Conservation (phyloP, 257 asterid species). For the Primulina tabacum region DNA sequence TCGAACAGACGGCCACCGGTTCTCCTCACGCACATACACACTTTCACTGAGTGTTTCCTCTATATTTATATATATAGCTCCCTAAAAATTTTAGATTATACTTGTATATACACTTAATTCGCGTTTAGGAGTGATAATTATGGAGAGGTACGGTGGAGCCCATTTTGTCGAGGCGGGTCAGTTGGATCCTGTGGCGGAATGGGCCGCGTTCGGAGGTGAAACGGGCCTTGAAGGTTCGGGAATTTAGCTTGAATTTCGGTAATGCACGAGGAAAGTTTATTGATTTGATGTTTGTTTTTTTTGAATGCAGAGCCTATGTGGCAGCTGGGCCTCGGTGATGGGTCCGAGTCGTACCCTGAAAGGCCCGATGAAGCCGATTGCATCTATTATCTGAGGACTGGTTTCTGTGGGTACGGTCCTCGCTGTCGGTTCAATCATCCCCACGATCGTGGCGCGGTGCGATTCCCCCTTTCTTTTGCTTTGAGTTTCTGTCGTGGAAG, state of each 20-base stretch:
- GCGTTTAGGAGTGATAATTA: conserved; percentile 14
- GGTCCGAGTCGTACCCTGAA: conserved; percentile 29
- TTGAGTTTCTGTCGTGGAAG: conserved; percentile 22
- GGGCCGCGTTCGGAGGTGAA: conserved; percentile 37
- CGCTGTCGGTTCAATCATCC: conserved; percentile 44
- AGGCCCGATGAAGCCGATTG: conserved; percentile 30
- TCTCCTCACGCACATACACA: no score
- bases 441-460: conserved; percentile 45
- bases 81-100: no score
- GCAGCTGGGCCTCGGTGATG: conserved; percentile 30
- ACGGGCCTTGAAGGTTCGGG: conserved; percentile 48
- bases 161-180: conserved; percentile 36
- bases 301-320: conserved; percentile 34
- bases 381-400: conserved; percentile 30
- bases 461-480: background rate
- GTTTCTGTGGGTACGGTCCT: conserved; percentile 35
- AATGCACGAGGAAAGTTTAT: conserved; percentile 20
- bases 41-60: background rate
- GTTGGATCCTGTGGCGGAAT: conserved; percentile 40
- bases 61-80: no score
- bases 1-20: background rate
- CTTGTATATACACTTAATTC: background rate
- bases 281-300: conserved; percentile 20
- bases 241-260: conserved; percentile 27
- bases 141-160: conserved; percentile 38